Evolutionary conservation across 768 basidiomycete genomes (phyloP), one percentile per base, ranked within the genome.

Genomic region (Lactifluus volemus): DNA sequence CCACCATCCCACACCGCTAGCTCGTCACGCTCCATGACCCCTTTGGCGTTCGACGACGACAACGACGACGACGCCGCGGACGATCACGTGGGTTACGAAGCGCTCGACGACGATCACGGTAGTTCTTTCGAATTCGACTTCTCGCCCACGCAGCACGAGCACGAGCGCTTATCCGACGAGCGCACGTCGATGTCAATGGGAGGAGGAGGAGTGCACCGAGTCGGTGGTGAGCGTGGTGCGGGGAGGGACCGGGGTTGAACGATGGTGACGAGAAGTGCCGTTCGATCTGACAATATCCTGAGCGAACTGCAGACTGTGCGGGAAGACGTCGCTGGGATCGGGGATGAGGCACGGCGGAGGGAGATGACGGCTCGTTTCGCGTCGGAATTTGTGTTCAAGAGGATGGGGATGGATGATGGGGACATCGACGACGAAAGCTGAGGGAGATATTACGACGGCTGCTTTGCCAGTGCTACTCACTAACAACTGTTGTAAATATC

Each of bases 11-110:
- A 65, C 67, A 73, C 67, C 58, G 72, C 68, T 53, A 64, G 62
- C 58, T 71, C 68, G 29, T 86, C 85, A 67, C 77, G 73, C 44
- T 79, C 84, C 10, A 70, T 85, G 36, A 81, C 80, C 4, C 84
- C 84, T 8, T 41, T 32, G 14, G 75, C 76, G 65, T 76, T 86
- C 62, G 78, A 81, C 62, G 78, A 81, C 51, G 14, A 25, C 62
- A 78, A 81, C 62, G 78, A 81, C 51, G 14, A 25, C 25, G 25
- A 25, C 25, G 25, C 25, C 50, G 14, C 45, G 1, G 59, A 60
- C 19, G 51, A 55, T 21, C 47, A 52, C 19, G 21, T 14, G 2
- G 63, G 63, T 19, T 66, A 65, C 41, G 63, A 65, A 45, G 54
- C 65, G 36, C 63, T 66, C 30, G 64, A 66, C 30, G 64, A 66